phyloP scores from a whole-genome alignment of 345 rosid species.

The Syzygium aromaticum region DNA sequence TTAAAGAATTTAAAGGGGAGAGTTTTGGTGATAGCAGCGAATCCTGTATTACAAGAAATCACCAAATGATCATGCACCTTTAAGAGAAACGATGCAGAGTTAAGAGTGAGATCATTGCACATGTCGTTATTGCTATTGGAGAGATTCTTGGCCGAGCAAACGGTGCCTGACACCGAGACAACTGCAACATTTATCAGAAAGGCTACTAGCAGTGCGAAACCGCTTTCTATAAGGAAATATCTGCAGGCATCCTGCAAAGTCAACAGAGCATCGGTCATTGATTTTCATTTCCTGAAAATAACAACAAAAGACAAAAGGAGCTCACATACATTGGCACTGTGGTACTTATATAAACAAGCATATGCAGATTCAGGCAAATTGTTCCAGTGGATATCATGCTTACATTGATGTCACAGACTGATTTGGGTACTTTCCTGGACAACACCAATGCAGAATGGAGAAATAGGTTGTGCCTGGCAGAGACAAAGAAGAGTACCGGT shows the following conservation, averaged over 20 bases:
- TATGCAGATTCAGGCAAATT: neutral
- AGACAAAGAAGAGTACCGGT: neutral
- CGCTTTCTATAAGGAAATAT: slow-evolving; percentile 57
- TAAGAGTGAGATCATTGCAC: slow-evolving; percentile 39
- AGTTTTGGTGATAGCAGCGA: neutral
- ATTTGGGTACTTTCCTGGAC: slow-evolving; percentile 35
- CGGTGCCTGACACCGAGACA: slow-evolving; percentile 40
- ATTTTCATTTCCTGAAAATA: neutral
- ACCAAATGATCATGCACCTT: slow-evolving; percentile 17
- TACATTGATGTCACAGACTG: slow-evolving; percentile 44
- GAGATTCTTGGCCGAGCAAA: slow-evolving; percentile 28
- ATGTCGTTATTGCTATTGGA: slow-evolving; percentile 7
- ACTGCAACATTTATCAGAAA: slow-evolving; percentile 49
- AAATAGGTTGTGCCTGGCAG: slow-evolving; percentile 36
- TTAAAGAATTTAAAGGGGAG: neutral
- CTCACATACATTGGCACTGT: neutral
- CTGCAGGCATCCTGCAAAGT: slow-evolving; percentile 45
- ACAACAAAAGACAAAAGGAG: neutral
- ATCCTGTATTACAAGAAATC: neutral
- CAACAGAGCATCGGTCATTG: neutral
- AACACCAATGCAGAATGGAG: slow-evolving; percentile 44
- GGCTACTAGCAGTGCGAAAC: slow-evolving; percentile 47
- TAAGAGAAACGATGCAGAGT: slow-evolving; percentile 67
- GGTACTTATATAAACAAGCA: neutral
- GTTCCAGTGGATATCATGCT: neutral